phyloP scores from a whole-genome alignment of 345 rosid species.

The Eucalyptus polyanthemos region DNA sequence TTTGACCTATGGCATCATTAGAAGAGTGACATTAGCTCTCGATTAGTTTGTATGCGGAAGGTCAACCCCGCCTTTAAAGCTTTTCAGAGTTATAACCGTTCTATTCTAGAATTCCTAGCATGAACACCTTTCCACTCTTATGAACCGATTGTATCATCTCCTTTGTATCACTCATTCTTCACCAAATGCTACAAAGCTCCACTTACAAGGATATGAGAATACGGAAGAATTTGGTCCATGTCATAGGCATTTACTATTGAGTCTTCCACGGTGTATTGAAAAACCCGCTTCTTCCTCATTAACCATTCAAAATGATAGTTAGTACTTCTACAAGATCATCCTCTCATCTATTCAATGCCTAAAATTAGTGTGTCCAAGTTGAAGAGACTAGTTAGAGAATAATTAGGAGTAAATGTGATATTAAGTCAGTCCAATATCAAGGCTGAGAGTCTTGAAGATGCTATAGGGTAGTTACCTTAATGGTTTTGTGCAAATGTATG shows the following conservation, averaged over 20 bases:
- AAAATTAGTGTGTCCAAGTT: background rate
- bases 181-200: background rate
- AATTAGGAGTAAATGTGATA: background rate
- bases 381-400: background rate
- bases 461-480: background rate
- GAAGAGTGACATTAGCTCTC: no score
- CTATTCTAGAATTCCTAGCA: no score
- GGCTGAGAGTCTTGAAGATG: background rate
- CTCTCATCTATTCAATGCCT: background rate
- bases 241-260: background rate
- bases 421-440: background rate
- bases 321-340: background rate
- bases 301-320: background rate
- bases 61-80: accelerated
- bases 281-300: background rate
- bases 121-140: background rate
- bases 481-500: background rate
- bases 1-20: no score
- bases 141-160: background rate
- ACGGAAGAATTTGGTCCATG: background rate
- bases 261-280: background rate
- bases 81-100: no score
- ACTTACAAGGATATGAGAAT: background rate
- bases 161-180: background rate
- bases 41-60: accelerated